Evolutionary conservation across 352 stramenopile species (phyloP).

Genomic region (Phytophthora idaei): DNA sequence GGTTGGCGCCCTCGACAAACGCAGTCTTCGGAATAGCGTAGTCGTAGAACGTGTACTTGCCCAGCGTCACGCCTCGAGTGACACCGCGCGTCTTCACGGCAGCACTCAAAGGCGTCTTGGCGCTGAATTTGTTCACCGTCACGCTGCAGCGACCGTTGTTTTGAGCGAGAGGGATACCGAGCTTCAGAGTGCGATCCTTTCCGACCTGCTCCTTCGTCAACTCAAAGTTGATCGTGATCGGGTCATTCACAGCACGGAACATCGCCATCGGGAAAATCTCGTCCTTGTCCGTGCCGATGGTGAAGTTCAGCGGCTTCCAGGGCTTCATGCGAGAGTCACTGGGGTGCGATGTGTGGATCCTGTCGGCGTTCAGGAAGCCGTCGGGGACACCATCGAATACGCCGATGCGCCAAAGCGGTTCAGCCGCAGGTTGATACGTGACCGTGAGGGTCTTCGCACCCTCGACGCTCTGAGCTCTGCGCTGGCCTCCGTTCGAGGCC

Average conservation of each 20-base stretch:
- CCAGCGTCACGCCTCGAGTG: slow-evolving; percentile 47
- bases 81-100: slow-evolving; percentile 55
- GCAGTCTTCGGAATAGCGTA: slow-evolving; percentile 48
- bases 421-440: slow-evolving; percentile 22
- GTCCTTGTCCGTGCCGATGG: slow-evolving; percentile 32
- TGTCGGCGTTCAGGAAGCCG: slow-evolving; percentile 61
- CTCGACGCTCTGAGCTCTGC: slow-evolving; percentile 11
- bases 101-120: slow-evolving; percentile 28
- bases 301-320: slow-evolving; percentile 41
- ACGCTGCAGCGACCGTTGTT: slow-evolving; percentile 46
- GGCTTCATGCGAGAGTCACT: slow-evolving; percentile 50
- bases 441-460: slow-evolving; percentile 30
- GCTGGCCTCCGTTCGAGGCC: not conserved
- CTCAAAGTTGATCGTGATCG: slow-evolving; percentile 46
- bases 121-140: slow-evolving; percentile 46
- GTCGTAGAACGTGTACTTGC: slow-evolving; percentile 59
- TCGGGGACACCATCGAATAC: slow-evolving; percentile 56
- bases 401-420: slow-evolving; percentile 55
- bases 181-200: slow-evolving; percentile 38
- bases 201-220: slow-evolving; percentile 38
- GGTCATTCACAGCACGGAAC: slow-evolving; percentile 59
- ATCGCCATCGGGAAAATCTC: slow-evolving; percentile 49
- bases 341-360: slow-evolving; percentile 60
- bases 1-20: slow-evolving; percentile 43
- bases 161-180: slow-evolving; percentile 55